phyloP scores from a whole-genome alignment of 805 yeast genomes.

The Cyberlindnera maritima region DNA sequence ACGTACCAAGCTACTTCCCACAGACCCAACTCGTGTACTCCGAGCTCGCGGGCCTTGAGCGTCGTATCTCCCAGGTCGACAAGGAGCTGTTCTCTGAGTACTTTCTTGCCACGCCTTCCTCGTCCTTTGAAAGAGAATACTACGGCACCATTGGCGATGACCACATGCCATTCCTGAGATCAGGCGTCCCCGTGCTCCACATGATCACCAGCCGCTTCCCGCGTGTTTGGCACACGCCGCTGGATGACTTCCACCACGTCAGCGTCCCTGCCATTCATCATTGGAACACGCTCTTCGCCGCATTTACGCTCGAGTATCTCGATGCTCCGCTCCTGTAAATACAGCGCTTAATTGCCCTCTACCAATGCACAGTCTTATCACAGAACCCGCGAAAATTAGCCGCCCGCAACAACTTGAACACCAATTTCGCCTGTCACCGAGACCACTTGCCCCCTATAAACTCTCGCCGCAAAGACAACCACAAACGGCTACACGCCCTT shows the following conservation, averaged over 20 bases:
- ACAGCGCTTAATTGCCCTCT: background rate
- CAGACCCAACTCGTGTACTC: conserved; percentile 38
- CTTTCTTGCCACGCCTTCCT: conserved; percentile 16
- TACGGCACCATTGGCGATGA: conserved; percentile 42
- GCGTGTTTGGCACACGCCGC: conserved; percentile 47
- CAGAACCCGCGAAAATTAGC: background rate
- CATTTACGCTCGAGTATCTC: conserved; percentile 35
- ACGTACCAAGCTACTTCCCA: conserved; percentile 41
- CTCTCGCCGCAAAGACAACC: too few species aligned
- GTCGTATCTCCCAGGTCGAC: conserved; percentile 14
- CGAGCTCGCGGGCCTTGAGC: conserved; percentile 36
- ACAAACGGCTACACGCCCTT: too few species aligned
- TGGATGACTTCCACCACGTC: conserved; percentile 44
- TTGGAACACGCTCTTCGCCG: conserved; percentile 44
- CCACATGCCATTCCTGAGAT: conserved; percentile 47
- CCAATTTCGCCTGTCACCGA: too few species aligned
- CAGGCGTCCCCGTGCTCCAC: conserved; percentile 49
- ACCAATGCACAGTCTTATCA: background rate
- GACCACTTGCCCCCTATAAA: too few species aligned
- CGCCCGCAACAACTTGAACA: too few species aligned
- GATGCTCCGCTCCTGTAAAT: conserved; percentile 11
- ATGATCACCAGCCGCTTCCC: conserved; percentile 55
- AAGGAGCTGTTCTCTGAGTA: conserved; percentile 6
- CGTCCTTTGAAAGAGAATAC: conserved; percentile 16
- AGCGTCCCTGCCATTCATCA: conserved; percentile 38